These are phyloP conservation scores for Mucor irregularis DNA, from an alignment of 371 early-diverging fungal genomes.

Conservation along the genomic window DNA sequence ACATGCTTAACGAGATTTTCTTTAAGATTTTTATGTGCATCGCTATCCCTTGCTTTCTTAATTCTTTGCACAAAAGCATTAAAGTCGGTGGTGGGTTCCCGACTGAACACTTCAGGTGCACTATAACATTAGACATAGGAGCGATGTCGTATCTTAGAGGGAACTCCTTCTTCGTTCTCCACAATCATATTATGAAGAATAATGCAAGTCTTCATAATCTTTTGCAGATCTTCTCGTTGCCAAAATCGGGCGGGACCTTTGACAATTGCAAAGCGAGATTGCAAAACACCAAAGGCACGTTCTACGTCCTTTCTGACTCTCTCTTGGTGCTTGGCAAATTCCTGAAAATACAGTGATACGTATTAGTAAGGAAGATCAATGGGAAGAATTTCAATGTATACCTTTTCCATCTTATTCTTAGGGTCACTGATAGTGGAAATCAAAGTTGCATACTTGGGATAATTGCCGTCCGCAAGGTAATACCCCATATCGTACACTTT, in stretches of 20 bases:
- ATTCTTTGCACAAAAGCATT: too few species aligned
- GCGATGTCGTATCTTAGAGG: too few species aligned
- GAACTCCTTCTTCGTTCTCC: background rate
- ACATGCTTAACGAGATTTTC: too few species aligned
- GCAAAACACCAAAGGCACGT: background rate
- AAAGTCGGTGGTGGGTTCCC: too few species aligned
- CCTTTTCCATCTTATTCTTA: background rate
- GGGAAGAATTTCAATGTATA: too few species aligned
- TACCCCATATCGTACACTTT: background rate
- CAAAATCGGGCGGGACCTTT: background rate
- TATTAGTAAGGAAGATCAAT: too few species aligned
- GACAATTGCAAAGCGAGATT: background rate
- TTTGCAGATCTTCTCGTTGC: background rate
- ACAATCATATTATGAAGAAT: conserved; percentile 9
- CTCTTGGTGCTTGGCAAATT: background rate
- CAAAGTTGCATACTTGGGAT: background rate
- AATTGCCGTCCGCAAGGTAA: background rate
- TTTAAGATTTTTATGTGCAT: too few species aligned
- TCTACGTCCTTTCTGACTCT: background rate
- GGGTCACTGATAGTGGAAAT: background rate
- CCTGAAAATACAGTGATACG: background rate
- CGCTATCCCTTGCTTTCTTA: too few species aligned
- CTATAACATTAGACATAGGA: too few species aligned
- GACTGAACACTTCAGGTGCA: too few species aligned
- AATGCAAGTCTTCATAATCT: background rate